These are phyloP conservation scores for Hymenoscyphus linearis DNA, from an alignment of 2,329 filamentous ascomycete genomes.

Conservation along the genomic window DNA sequence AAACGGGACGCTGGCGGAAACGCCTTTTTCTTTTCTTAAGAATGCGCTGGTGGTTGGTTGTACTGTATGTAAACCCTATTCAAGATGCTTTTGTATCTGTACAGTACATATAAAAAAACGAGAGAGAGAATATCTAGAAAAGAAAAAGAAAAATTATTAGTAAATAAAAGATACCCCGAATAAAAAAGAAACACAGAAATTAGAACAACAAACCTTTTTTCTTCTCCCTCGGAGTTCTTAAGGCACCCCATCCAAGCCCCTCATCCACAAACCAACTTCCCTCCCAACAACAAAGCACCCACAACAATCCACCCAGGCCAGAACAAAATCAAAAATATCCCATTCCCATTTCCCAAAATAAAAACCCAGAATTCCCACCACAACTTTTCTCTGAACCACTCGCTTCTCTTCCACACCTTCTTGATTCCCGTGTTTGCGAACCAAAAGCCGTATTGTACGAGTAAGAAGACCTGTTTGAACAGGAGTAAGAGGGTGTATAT, in stretches of 20 bases:
- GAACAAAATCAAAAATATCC: constrained; percentile 25
- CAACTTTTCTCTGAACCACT: constrained; percentile 23
- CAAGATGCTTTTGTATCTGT: background rate
- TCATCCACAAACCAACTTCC: constrained; percentile 19
- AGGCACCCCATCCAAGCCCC: background rate
- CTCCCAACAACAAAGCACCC: constrained; percentile 12
- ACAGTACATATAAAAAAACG: too few species aligned
- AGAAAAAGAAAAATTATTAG: background rate
- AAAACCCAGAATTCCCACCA: constrained; percentile 28
- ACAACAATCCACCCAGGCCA: constrained; percentile 32
- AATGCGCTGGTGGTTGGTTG: background rate
- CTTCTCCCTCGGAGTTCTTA: too few species aligned
- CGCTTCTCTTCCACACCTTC: constrained; percentile 17
- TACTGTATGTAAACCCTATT: background rate
- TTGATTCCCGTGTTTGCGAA: constrained; percentile 1
- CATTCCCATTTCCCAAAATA: constrained; percentile 27
- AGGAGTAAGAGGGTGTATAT: background rate
- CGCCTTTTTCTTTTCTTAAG: constrained; percentile 75
- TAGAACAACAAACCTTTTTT: background rate
- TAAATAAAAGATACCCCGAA: constrained; percentile 7
- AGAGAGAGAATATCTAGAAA: background rate
- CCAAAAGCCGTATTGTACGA: background rate
- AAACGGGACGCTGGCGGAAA: constrained; percentile 85
- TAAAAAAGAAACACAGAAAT: background rate
- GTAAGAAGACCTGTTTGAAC: background rate